Percentiles rank a stretch among this genome's conserved stretches.
Evolutionary conservation across 2,329 filamentous ascomycete species (phyloP).

Genomic region (Tolypocladium guangdongense): DNA sequence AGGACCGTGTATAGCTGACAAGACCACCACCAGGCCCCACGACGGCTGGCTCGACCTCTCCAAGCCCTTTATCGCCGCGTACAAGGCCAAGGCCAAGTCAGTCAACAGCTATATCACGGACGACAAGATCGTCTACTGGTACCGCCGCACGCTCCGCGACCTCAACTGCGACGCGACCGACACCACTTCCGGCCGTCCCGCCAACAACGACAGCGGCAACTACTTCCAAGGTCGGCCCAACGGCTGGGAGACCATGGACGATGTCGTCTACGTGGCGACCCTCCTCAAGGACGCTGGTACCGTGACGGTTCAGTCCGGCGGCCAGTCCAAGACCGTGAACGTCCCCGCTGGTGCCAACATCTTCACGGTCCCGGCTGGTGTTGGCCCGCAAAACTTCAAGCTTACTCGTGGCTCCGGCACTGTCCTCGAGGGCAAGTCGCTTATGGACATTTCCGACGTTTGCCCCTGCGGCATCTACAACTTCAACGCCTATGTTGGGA

Average conservation of each 20-base stretch:
- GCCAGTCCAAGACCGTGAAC: constrained; percentile 24
- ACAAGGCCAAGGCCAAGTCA: constrained; percentile 31
- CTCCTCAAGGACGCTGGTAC: constrained; percentile 33
- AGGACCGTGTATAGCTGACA: too few relatives aligned
- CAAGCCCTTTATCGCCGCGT: constrained; percentile 41
- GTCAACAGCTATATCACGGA: constrained; percentile 30
- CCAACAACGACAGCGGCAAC: constrained; percentile 36
- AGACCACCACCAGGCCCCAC: constrained; percentile 16
- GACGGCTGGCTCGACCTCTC: constrained; percentile 42
- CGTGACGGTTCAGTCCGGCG: constrained; percentile 33
- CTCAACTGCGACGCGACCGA: constrained; percentile 41
- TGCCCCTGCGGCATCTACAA: constrained; percentile 45
- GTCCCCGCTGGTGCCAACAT: constrained; percentile 15
- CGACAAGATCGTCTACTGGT: constrained; percentile 45
- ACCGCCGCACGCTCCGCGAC: constrained; percentile 34
- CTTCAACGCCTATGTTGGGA: constrained; percentile 44
- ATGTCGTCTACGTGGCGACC: constrained; percentile 41
- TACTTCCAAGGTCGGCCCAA: constrained; percentile 41
- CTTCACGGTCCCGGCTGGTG: constrained; percentile 33
- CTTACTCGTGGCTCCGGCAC: constrained; percentile 28
- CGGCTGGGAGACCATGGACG: constrained; percentile 36
- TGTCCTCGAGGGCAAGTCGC: constrained; percentile 33
- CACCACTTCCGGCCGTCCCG: constrained; percentile 29
- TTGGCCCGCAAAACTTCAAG: constrained; percentile 29
- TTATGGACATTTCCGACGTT: constrained; percentile 35